Base-by-base conservation (phyloP, 306 rosid species). In the Boehmeria nivea region DNA sequence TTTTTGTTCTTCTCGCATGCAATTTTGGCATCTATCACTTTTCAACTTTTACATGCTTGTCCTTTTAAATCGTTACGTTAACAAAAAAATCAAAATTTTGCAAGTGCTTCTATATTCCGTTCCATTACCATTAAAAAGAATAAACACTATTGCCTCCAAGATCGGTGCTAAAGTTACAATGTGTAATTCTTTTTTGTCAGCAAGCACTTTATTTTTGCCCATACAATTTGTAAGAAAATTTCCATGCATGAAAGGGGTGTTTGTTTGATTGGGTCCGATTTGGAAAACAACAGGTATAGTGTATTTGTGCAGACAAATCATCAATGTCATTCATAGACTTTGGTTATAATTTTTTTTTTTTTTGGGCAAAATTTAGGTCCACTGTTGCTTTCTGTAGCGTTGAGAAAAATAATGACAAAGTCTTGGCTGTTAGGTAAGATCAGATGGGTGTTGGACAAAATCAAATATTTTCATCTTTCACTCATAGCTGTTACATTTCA, bases 281-380 rank as follows among this genome's bases (percentile, higher is more conserved):
- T 18, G 20, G 64, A 72, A 60, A 72, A 63, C 65, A 48, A 60
- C 48, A 58, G 18, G 43, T 12, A 3, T n/a, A n/a, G n/a, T 15
- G 10, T 33, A 27, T n/a, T 54, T 66, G 37, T 16, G 71, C 24
- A 11, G 27, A 27, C 21, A 48, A 21, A 33, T 6, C 44, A 52
- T 47, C 53, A 71, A 66, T 70, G 36, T 49, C 13, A 54, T 62
- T 63, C 61, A 64, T 51, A 36, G 19, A 11, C 45, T 72, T 53
- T 58, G 47, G 53, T 21, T 9, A 6, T 25, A n/a, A 12, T 16
- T 33, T 33, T 14, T n/a, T n/a, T n/a, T n/a, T n/a, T n/a, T n/a
- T n/a, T n/a, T n/a, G n/a, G n/a, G n/a, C n/a, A n/a, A n/a, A n/a
- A n/a, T n/a, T n/a, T n/a, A n/a, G 69, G 66, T 34, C 62, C 51